Conservation (phyloP, 306 rosid genomes). For the Begonia fuchsioides region DNA sequence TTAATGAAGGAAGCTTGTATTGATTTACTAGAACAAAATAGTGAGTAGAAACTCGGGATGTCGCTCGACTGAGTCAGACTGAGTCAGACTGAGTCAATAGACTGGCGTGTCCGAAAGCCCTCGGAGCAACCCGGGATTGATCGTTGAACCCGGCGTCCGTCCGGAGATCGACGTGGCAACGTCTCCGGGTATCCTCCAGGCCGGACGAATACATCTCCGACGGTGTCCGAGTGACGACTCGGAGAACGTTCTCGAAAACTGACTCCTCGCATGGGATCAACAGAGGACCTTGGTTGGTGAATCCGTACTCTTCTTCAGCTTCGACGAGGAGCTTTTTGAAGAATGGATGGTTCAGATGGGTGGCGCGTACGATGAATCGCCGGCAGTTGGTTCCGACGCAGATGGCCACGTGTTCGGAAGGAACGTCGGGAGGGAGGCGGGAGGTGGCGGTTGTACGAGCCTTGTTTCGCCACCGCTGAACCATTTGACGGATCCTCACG, state of each 20-base stretch:
- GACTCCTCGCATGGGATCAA: slow-evolving; percentile 72
- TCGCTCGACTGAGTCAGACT: too few species aligned
- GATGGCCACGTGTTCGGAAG: slow-evolving; percentile 74
- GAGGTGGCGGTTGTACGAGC: slow-evolving; percentile 18
- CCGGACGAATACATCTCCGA: slow-evolving; percentile 5
- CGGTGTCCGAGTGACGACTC: slow-evolving; percentile 31
- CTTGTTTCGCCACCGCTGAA: slow-evolving; percentile 59
- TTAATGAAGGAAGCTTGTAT: too few species aligned
- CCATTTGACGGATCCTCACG: slow-evolving; percentile 72
- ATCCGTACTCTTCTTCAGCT: slow-evolving; percentile 96
- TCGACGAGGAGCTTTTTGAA: slow-evolving; percentile 53
- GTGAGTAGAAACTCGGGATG: too few species aligned
- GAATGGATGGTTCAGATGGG: slow-evolving; percentile 75
- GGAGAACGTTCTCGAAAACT: slow-evolving; percentile 52
- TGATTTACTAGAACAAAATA: too few species aligned
- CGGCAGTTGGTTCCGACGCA: slow-evolving; percentile 50
- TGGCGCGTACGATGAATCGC: slow-evolving; percentile 62
- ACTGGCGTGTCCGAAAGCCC: slow-evolving; percentile 19
- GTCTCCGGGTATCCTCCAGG: slow-evolving; percentile 27
- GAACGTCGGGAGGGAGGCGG: slow-evolving; percentile 40
- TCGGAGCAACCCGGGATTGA: slow-evolving; percentile 59
- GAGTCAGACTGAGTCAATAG: not conserved
- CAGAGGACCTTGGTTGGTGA: slow-evolving; percentile 63
- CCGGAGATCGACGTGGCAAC: slow-evolving; percentile 48
- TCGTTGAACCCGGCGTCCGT: slow-evolving; percentile 15